Conservation (phyloP, 768 basidiomycete genomes). For the Podaxis sp. region DNA sequence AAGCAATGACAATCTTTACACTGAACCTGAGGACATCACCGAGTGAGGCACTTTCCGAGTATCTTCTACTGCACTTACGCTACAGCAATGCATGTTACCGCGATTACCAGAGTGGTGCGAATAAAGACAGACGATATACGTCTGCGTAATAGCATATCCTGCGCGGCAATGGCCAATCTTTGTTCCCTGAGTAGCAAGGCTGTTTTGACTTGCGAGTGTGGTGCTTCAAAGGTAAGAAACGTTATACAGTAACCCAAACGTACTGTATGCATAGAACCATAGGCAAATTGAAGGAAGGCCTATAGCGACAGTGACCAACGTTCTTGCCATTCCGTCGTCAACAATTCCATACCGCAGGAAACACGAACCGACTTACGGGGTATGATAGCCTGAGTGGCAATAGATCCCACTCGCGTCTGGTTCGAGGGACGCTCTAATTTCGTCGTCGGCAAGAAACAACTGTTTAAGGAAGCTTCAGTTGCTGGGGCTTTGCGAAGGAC, state of each 20-base stretch:
- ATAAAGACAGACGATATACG: background rate
- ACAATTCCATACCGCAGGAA: background rate
- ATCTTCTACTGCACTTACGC: background rate
- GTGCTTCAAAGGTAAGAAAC: too few relatives aligned
- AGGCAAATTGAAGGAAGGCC: background rate
- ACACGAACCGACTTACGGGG: background rate
- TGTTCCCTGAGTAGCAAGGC: background rate
- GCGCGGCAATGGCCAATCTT: background rate
- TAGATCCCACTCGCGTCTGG: background rate
- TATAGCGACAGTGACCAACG: background rate
- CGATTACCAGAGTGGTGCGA: background rate
- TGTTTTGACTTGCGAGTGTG: background rate
- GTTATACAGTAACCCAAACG: background rate
- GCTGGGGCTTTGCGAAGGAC: too few relatives aligned
- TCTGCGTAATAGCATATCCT: background rate
- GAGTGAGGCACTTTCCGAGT: too few relatives aligned
- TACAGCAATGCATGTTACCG: background rate
- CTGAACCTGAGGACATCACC: background rate
- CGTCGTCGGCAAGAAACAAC: background rate
- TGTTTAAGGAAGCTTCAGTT: background rate
- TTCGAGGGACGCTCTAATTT: background rate
- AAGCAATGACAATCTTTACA: background rate
- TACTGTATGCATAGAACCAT: slow-evolving; percentile 7
- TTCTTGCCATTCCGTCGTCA: background rate
- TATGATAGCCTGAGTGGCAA: background rate